Conservation (phyloP, 371 early-diverging fungal species). For the Phascolomyces articulosus region DNA sequence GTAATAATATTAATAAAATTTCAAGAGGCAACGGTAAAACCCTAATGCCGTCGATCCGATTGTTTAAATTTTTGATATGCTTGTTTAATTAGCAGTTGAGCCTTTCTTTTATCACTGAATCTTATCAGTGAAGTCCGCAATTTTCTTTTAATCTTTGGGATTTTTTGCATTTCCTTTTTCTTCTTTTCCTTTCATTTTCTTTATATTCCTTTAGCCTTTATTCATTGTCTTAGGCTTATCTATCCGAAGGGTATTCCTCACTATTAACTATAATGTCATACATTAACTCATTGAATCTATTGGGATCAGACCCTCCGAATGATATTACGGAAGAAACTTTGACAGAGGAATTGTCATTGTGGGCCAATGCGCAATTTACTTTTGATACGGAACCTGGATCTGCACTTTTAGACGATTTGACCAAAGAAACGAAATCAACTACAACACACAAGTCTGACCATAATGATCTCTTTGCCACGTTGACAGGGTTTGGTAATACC, state of each 20-base stretch:
- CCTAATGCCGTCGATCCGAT: background rate
- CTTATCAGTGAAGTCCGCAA: background rate
- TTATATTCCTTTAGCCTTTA: background rate
- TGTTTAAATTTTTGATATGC: background rate
- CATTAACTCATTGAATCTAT: constrained; percentile 46
- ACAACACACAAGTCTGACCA: background rate
- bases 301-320: constrained; percentile 39
- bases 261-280: constrained; percentile 53
- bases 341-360: constrained; percentile 50
- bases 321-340: constrained; percentile 41
- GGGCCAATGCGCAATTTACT: constrained; percentile 78
- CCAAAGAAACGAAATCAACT: constrained; percentile 11
- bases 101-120: background rate
- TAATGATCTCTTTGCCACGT: constrained; percentile 10
- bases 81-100: background rate
- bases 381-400: constrained; percentile 60
- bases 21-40: background rate
- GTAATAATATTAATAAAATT: constrained; percentile 11
- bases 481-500: constrained; percentile 14
- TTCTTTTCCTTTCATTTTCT: background rate
- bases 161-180: background rate
- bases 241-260: too few relatives aligned
- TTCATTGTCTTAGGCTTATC: too few relatives aligned
- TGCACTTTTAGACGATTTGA: constrained; percentile 35
- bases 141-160: background rate